Percentiles rank a stretch among this genome's conserved stretches.
phyloP scores from a whole-genome alignment of 2,329 filamentous ascomycete genomes.

The Fusarium musae region DNA sequence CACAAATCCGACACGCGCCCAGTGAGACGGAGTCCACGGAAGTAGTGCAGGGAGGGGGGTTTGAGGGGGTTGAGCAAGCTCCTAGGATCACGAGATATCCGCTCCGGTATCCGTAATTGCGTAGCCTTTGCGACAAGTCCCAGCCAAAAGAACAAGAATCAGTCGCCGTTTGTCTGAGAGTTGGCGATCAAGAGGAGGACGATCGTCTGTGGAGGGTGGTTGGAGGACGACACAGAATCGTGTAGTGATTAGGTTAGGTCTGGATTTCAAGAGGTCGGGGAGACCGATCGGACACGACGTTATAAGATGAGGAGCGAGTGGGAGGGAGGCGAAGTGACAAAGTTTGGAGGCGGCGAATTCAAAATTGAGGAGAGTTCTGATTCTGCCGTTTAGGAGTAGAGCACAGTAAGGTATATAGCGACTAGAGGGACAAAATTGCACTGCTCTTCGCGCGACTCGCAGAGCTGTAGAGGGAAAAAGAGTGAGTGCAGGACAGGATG shows the following conservation, averaged over 20 bases:
- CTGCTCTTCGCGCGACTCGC: conserved; percentile 29
- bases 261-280: conserved; percentile 37
- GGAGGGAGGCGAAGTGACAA: conserved; percentile 14
- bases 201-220: conserved; percentile 31
- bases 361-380: neutral
- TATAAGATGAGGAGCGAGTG: conserved; percentile 15
- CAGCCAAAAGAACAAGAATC: conserved; percentile 2
- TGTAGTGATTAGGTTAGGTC: conserved; percentile 35
- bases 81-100: conserved; percentile 35
- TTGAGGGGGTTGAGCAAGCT: conserved; percentile 38
- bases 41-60: conserved; percentile 27
- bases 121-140: conserved; percentile 26
- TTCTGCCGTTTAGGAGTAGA: neutral
- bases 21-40: conserved; percentile 27
- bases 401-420: neutral
- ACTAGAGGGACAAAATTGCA: conserved; percentile 17
- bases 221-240: conserved; percentile 35
- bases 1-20: conserved; percentile 31
- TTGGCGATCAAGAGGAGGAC: conserved; percentile 18
- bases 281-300: conserved; percentile 33
- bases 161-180: conserved; percentile 13
- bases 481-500: conserved; percentile 33
- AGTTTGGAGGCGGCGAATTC: conserved; percentile 7
- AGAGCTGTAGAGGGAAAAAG: conserved; percentile 2
- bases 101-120: conserved; percentile 11